A percentile compares a stretch with the other conserved stretches of the same genome.
phyloP scores from a whole-genome alignment of 2,329 filamentous ascomycete genomes.

The Hypoxylon sp. region DNA sequence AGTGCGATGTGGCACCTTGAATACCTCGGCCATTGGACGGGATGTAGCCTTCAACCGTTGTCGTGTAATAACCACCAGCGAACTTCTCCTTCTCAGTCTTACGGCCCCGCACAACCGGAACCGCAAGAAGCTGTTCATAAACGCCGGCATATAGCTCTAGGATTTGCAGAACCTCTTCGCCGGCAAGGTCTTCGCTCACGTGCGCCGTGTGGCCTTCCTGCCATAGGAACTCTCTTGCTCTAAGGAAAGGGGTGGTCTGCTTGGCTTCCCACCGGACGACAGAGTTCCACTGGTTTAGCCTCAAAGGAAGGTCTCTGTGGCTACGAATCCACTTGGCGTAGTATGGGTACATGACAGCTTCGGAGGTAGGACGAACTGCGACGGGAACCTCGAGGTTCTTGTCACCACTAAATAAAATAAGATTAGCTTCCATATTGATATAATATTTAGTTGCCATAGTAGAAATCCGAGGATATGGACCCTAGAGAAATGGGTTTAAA shows the following conservation, averaged over 20 bases:
- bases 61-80: constrained; percentile 94
- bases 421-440: constrained; percentile 20
- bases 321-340: constrained; percentile 78
- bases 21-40: constrained; percentile 95
- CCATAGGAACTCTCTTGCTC: constrained; percentile 96
- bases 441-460: not conserved
- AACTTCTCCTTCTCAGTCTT: constrained; percentile 99
- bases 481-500: not conserved
- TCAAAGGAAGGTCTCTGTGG: constrained; percentile 92
- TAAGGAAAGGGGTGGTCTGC: constrained; percentile 86
- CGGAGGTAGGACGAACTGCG: constrained; percentile 75
- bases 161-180: constrained; percentile 89
- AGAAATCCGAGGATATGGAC: not conserved
- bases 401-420: constrained; percentile 72
- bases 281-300: constrained; percentile 98
- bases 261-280: constrained; percentile 96
- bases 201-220: constrained; percentile 96
- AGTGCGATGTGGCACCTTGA: constrained; percentile 95
- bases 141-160: constrained; percentile 92
- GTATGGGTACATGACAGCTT: constrained; percentile 59
- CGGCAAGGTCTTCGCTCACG: constrained; percentile 83
- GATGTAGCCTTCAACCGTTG: constrained; percentile 96
- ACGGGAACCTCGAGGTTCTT: constrained; percentile 88
- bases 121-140: constrained; percentile 92
- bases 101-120: constrained; percentile 88